phyloP scores from a whole-genome alignment of 768 basidiomycete species.

The Suillus variegatus region DNA sequence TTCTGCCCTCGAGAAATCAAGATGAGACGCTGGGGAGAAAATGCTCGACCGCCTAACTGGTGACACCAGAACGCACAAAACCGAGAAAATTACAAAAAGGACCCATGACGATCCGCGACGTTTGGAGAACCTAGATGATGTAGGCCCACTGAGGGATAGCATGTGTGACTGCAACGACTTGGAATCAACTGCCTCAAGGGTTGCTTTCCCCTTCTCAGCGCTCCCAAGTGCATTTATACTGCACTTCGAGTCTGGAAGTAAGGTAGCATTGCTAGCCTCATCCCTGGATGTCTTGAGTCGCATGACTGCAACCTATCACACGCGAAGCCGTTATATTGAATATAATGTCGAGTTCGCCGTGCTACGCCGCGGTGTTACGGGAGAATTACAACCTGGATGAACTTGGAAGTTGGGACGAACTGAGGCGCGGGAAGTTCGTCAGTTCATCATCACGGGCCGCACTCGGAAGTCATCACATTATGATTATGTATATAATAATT shows the following conservation, averaged over 20 bases:
- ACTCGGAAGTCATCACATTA: too few species aligned
- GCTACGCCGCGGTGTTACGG: background rate
- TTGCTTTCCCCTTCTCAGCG: constrained; percentile 5
- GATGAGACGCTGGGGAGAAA: constrained; percentile 1
- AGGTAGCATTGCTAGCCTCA: constrained; percentile 3
- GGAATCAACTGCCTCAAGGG: background rate
- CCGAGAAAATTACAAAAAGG: constrained; percentile 17
- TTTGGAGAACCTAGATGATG: constrained; percentile 4
- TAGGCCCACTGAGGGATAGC: constrained; percentile 5
- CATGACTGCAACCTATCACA: constrained; percentile 4
- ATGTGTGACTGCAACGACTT: background rate
- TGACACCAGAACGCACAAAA: constrained; percentile 19
- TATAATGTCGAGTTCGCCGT: too few species aligned
- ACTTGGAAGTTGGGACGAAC: background rate
- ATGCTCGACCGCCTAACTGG: constrained; percentile 10
- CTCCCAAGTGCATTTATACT: constrained; percentile 4
- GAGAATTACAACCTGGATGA: background rate
- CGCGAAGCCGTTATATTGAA: background rate
- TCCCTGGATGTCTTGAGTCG: background rate
- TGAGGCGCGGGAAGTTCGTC: background rate
- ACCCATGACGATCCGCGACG: constrained; percentile 14
- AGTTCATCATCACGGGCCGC: background rate
- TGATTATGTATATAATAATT: too few species aligned
- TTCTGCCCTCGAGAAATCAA: constrained; percentile 6
- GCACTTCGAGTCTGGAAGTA: background rate